Evolutionary conservation across 2,329 filamentous ascomycete genomes (phyloP).

Genomic region (Pyrenochaeta sp.): DNA sequence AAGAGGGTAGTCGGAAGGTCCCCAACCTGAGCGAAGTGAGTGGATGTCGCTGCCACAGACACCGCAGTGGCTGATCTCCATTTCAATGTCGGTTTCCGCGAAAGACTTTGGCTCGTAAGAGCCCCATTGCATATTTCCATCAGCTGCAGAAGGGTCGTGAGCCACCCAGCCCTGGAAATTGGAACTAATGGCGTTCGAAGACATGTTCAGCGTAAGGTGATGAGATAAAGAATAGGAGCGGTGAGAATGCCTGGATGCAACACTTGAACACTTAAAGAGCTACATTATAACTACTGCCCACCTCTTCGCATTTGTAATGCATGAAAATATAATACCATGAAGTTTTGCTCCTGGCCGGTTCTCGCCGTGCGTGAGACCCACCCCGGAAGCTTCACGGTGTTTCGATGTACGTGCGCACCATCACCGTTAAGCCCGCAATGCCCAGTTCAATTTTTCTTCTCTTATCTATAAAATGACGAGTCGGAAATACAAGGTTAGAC

Average conservation of each 20-base stretch:
- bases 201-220: constrained; percentile 20
- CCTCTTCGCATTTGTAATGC: constrained; percentile 31
- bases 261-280: constrained; percentile 2
- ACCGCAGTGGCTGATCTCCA: constrained; percentile 52
- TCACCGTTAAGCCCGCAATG: neutral
- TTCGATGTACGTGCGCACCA: neutral
- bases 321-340: constrained; percentile 9
- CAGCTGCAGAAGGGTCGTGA: constrained; percentile 56
- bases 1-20: constrained; percentile 59
- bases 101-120: constrained; percentile 53
- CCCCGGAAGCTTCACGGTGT: neutral
- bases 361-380: neutral
- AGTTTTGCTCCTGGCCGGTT: neutral
- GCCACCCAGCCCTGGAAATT: constrained; percentile 67
- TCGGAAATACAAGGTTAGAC: neutral
- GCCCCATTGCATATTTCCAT: constrained; percentile 65
- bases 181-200: constrained; percentile 38
- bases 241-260: neutral
- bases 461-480: neutral
- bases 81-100: constrained; percentile 72
- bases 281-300: constrained; percentile 3
- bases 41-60: constrained; percentile 48
- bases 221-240: neutral
- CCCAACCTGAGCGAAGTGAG: constrained; percentile 53
- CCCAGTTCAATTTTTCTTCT: neutral